Base-by-base conservation (phyloP, 225 moss, liverwort and hornwort genomes). In the Ulota crispa region DNA sequence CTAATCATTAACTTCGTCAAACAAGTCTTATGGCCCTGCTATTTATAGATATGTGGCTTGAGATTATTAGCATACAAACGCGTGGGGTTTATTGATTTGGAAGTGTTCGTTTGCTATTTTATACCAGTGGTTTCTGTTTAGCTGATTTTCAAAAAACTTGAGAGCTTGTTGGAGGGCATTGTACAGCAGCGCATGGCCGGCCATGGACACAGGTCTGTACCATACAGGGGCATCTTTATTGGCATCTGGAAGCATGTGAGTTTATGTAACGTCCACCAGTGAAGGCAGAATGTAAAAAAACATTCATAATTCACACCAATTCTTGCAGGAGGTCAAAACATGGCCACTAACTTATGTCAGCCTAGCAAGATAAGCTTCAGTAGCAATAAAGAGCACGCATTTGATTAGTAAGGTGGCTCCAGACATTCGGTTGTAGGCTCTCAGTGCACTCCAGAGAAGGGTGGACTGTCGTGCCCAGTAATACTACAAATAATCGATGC, bases 401-500 rank as follows among this genome's bases (percentile, higher is more conserved):
- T 70, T 41, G 32, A 34, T 26, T 14, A 34, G 21, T 34, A 21
- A 56, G 59, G 26, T 54, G 13, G 36, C 71, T 64, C 24, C 11
- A 54, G 36, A 8, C 3, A 72, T 37, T 20, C 39, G 68, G 30
- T 80, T 61, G 28, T 24, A 14, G 20, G 1, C 50, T 62, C 10
- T 31, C 19, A 10, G 34, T 36, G 34, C 34, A 56, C 70, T 30
- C 42, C 45, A 10, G 54, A 54, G 39, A n/a, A 45, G 31, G 19
- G 13, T 19, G 45, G 63, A 28, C 19, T 70, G n/a, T 54, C 47
- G 18, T 30, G 28, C 68, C 13, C 77, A 9, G 6, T n/a, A 73
- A 5, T n/a, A 32, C 68, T 74, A 86, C 64, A 82, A 74, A 69
- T 63, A 79, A 18, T 74, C 34, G 55, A 78, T 63, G 42, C 70